Evolutionary conservation across 306 rosid genomes (phyloP), one percentile per base, ranked within the genome.

Genomic region (Prunus mira): DNA sequence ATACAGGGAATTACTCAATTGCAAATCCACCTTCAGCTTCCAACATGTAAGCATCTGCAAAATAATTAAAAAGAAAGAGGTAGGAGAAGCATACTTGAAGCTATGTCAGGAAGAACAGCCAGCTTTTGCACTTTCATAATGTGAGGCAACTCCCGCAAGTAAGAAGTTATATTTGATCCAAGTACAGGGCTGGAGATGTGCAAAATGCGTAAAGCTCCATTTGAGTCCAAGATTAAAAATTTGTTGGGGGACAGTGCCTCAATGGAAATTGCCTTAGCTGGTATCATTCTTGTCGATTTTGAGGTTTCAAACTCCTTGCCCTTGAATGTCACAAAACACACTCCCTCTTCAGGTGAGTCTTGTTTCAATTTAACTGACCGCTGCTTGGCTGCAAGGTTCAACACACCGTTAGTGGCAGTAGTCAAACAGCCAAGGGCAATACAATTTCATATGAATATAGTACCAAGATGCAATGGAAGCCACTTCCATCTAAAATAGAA

Each of bases 191-290:
- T 81, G 71, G 84, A 85, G 72, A 89, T 77, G 84, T 80, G 82
- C 83, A 94, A 84, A 71, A 87, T 70, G 80, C 88, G 93, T 79
- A 92, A 78, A 61, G 85, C 87, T 82, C 98, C 98, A 76, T 66
- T 86, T 7, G 98, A 91, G 78, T 90, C 97, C 85, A 92, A 80
- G 76, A 90, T 81, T 74, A 92, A 52, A 80, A 86, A 86, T 82
- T 80, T 87, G 75, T 78, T 86, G 57, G 84, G 88, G 69, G 96
- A 92, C 73, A 92, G 68, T 55, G 93, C 90, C 67, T 92, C 91
- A 89, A 92, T 83, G 67, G 96, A 89, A 82, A 89, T 79, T 70
- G 88, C 88, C 82, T 92, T 92, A 52, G 80, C 54, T 5, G 91
- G 84, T 78, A 54, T 85, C 19, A 52, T 79, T 43, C 77, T 69